Base-by-base conservation (phyloP, 2,329 filamentous ascomycete species). In the Herpotrichia juniperi region DNA sequence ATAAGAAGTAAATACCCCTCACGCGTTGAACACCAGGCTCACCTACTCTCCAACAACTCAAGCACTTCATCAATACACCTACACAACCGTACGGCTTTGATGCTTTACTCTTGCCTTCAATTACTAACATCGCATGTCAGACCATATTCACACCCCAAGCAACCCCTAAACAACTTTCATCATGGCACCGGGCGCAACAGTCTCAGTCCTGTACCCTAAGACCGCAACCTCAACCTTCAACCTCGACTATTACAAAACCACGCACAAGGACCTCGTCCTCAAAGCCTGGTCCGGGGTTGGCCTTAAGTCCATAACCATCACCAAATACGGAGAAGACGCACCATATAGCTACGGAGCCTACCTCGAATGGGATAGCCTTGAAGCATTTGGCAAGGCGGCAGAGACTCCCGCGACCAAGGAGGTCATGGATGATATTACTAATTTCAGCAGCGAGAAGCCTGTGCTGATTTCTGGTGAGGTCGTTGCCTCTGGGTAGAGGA, bases 161-260 rank as follows among this genome's bases (percentile, higher is more conserved):
- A 7, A 37, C 8, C 17, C 12, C 17, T 19, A n/a, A 5, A 37
- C 31, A 17, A 37, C 21, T n/a, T 37, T 17, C 34, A n/a, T 9
- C 30, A 51, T 46, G 47, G n/a, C n/a, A n/a, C n/a, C n/a, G n/a
- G 39, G 40, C 16, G 57, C 59, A 24, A 55, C 53, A 31, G 45
- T 55, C n/a, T 45, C 59, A 4, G 62, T 71, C 51, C 54, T 77
- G 35, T 82, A 81, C 63, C 77, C 78, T 3, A 63, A 68, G 42
- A 74, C 67, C n/a, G 61, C 66, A 31, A 69, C 67, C 53, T 51
- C 61, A n/a, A 74, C 57, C 10, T 82, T 82, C 69, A 66, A 82
- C 68, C 67, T 79, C 57, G 71, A 79, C 28, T 82, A 82, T 73
- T 83, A 81, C 62, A 61, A 80, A 31, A 48, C 60, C 2, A 74